These are phyloP conservation scores for Salmacisia buchloeana DNA, from an alignment of 1,284 basidiomycete species.

Conservation along the genomic window DNA sequence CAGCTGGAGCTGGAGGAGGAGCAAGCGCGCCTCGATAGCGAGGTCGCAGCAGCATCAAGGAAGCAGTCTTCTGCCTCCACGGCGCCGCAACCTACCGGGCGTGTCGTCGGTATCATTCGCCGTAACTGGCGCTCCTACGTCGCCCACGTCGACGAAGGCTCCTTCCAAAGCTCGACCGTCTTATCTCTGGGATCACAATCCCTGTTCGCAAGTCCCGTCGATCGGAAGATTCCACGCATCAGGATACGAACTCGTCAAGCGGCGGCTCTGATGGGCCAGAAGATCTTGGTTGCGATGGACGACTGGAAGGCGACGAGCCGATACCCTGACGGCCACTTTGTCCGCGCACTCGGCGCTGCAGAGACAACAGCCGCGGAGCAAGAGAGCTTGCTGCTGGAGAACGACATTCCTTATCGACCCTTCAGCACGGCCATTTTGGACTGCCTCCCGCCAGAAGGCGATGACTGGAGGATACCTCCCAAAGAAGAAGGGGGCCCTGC, in stretches of 20 bases:
- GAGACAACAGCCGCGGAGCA: constrained; percentile 95
- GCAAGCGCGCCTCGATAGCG: constrained; percentile 20
- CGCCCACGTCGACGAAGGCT: constrained; percentile 86
- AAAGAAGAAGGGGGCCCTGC: constrained; percentile 59
- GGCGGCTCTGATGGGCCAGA: constrained; percentile 77
- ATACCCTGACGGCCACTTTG: constrained; percentile 96
- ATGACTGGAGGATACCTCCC: constrained; percentile 83
- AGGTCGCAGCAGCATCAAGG: constrained; percentile 49
- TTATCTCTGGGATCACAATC: constrained; percentile 77
- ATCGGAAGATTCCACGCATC: constrained; percentile 85
- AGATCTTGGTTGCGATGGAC: constrained; percentile 93
- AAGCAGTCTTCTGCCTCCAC: constrained; percentile 52
- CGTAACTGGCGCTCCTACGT: constrained; percentile 90
- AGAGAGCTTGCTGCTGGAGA: constrained; percentile 88
- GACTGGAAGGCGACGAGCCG: constrained; percentile 79
- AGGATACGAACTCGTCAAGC: constrained; percentile 91
- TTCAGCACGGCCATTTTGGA: constrained; percentile 91
- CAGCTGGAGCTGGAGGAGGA: constrained; percentile 13
- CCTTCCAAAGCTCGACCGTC: constrained; percentile 66
- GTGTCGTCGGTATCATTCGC: constrained; percentile 84
- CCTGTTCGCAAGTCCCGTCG: constrained; percentile 90
- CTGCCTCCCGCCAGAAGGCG: constrained; percentile 84
- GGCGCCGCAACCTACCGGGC: constrained; percentile 80
- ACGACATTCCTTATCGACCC: constrained; percentile 91
- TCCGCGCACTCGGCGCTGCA: constrained; percentile 80